Percentiles rank a stretch among this genome's conserved stretches.
These are phyloP conservation scores for Camelina laxa DNA, from an alignment of 345 rosid genomes.

Conservation along the genomic window DNA sequence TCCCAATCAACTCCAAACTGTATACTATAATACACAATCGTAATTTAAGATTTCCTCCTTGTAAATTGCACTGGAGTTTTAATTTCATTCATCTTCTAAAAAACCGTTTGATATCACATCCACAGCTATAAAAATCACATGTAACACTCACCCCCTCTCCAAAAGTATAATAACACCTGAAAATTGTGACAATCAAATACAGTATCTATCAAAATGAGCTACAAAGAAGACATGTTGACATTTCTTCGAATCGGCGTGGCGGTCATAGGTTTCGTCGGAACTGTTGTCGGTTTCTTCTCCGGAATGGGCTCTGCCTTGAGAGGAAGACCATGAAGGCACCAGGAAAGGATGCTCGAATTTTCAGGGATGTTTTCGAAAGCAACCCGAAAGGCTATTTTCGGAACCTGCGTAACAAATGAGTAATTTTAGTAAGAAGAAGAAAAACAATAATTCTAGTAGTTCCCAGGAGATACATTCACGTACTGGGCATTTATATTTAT, in stretches of 20 bases:
- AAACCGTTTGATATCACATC: slow-evolving; percentile 27
- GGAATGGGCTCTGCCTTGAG: background rate
- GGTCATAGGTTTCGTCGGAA: slow-evolving; percentile 20
- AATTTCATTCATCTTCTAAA: background rate
- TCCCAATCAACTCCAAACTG: background rate
- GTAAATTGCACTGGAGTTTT: slow-evolving; percentile 15
- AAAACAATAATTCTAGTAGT: no score
- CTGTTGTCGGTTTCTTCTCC: slow-evolving; percentile 19
- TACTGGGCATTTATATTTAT: no score
- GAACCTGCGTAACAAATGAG: slow-evolving; percentile 36
- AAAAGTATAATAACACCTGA: background rate
- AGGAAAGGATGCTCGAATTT: slow-evolving; percentile 29
- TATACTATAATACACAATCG: background rate
- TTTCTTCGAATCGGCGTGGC: background rate
- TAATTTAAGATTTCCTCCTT: slow-evolving; percentile 7
- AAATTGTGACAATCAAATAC: background rate
- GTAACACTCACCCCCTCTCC: background rate
- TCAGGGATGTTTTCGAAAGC: slow-evolving; percentile 17
- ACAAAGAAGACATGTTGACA: background rate
- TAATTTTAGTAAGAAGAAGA: background rate
- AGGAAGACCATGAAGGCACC: slow-evolving; percentile 38
- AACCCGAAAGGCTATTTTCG: slow-evolving; percentile 30
- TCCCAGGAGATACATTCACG: no score
- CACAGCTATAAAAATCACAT: slow-evolving; percentile 17
- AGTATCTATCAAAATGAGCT: slow-evolving; percentile 11